phyloP scores from a whole-genome alignment of 768 basidiomycete genomes.

The Auricularia heimuer region DNA sequence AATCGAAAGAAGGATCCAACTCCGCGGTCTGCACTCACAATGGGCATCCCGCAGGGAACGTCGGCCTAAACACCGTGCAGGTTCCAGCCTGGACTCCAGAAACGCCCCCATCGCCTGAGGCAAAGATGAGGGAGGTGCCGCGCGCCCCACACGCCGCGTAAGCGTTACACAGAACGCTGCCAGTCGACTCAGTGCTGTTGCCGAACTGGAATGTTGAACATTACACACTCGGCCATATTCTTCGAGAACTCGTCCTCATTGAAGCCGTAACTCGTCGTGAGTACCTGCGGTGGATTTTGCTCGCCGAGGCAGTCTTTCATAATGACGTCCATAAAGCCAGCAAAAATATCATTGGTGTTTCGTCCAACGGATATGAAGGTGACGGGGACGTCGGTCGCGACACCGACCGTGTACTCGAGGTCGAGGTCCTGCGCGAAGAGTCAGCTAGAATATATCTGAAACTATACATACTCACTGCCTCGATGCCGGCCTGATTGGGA shows the following conservation, averaged over 20 bases:
- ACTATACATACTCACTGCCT: constrained; percentile 15
- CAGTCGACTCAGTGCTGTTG: not conserved
- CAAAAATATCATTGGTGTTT: not conserved
- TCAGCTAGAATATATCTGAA: not conserved
- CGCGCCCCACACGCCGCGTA: constrained; percentile 17
- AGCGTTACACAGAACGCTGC: constrained; percentile 15
- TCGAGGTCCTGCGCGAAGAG: constrained; percentile 1
- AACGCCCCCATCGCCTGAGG: constrained; percentile 14
- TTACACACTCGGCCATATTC: constrained; percentile 6
- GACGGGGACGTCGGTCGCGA: constrained; percentile 3
- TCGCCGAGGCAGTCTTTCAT: constrained; percentile 10
- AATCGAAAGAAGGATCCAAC: too few relatives aligned
- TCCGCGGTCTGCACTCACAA: constrained; percentile 3
- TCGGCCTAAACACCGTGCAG: constrained; percentile 11
- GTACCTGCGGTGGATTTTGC: constrained; percentile 8
- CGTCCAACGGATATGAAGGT: constrained; percentile 9
- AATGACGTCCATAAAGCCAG: constrained; percentile 11
- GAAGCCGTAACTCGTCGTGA: constrained; percentile 9
- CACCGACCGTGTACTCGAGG: constrained; percentile 5
- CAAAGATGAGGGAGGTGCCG: constrained; percentile 12
- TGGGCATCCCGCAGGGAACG: constrained; percentile 13
- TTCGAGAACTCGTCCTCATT: constrained; percentile 7
- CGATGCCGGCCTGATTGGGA: constrained; percentile 17
- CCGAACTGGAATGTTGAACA: not conserved
- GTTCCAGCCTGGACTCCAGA: constrained; percentile 6